Conservation (phyloP, 495 filamentous ascomycete species). For the Neurospora hispaniola region DNA sequence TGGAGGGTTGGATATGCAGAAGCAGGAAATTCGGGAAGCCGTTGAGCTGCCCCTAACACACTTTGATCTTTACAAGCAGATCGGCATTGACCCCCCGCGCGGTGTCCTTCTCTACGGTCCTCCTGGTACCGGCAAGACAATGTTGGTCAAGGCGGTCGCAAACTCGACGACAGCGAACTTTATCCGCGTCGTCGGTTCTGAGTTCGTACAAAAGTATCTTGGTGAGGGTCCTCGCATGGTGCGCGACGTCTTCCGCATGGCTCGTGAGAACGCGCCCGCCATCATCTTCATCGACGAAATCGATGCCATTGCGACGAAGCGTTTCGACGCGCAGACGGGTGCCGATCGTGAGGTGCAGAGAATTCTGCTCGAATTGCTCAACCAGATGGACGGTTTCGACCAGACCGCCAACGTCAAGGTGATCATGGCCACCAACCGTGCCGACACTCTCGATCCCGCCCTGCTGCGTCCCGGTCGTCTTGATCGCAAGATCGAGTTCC, state of each 20-base stretch:
- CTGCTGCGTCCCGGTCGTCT: slow-evolving; percentile 88
- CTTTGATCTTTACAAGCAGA: slow-evolving; percentile 97
- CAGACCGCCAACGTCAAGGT: slow-evolving; percentile 98
- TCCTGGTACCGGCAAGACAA: slow-evolving; percentile 95
- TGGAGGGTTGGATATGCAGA: slow-evolving; percentile 97
- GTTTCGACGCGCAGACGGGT: slow-evolving; percentile 96
- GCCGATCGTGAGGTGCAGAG: slow-evolving; percentile 97
- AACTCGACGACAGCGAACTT: slow-evolving; percentile 98
- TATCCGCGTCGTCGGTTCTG: slow-evolving; percentile 94
- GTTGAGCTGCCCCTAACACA: slow-evolving; percentile 94
- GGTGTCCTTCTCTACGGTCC: slow-evolving; percentile 94
- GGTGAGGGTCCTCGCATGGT: slow-evolving; percentile 98
- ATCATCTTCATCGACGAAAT: slow-evolving; percentile 99
- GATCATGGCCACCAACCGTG: slow-evolving; percentile 98
- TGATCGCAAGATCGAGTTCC: slow-evolving; percentile 98
- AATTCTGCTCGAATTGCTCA: slow-evolving; percentile 91
- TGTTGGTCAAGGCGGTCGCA: slow-evolving; percentile 96
- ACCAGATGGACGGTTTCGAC: slow-evolving; percentile 99
- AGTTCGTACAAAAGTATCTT: slow-evolving; percentile 98
- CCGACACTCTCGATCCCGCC: slow-evolving; percentile 92
- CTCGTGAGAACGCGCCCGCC: slow-evolving; percentile 90
- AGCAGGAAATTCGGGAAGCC: slow-evolving; percentile 96
- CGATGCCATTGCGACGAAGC: slow-evolving; percentile 97
- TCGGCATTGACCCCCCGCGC: slow-evolving; percentile 94
- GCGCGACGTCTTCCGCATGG: slow-evolving; percentile 98